Evolutionary conservation across 1,284 basidiomycete species (phyloP).

Genomic region (Apiotrichum mycotoxinovorans): DNA sequence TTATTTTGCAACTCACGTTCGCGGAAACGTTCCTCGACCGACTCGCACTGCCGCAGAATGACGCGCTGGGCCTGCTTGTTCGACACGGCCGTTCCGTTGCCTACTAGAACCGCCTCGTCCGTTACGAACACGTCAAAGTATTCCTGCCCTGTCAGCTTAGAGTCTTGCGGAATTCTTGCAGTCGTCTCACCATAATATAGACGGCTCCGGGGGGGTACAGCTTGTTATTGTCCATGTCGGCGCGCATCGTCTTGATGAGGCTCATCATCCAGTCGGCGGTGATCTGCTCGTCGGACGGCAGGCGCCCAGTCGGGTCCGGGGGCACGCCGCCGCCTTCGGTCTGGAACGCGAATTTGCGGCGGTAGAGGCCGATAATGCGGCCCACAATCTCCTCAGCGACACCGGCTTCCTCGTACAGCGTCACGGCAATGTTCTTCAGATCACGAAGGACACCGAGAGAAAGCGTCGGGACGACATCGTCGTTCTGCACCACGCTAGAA

Average conservation of each 20-base stretch:
- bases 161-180: neutral
- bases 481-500: constrained; percentile 51
- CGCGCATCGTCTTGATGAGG: constrained; percentile 50
- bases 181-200: constrained; percentile 37
- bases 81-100: constrained; percentile 5
- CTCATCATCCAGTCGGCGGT: constrained; percentile 49
- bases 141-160: constrained; percentile 35
- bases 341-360: constrained; percentile 24
- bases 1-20: constrained; percentile 46
- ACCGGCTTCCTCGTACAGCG: constrained; percentile 49
- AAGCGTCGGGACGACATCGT: constrained; percentile 44
- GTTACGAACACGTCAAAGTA: constrained; percentile 50
- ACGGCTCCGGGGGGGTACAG: constrained; percentile 49
- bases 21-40: constrained; percentile 53
- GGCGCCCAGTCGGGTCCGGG: neutral
- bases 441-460: constrained; percentile 54
- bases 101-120: constrained; percentile 12
- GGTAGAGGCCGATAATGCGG: constrained; percentile 45
- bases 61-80: constrained; percentile 50
- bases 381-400: constrained; percentile 54
- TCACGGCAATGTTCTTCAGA: constrained; percentile 53
- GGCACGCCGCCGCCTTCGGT: neutral
- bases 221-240: constrained; percentile 52
- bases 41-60: constrained; percentile 50
- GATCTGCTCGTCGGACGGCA: constrained; percentile 25